Base-by-base conservation (phyloP, 257 asterid species). In the Apocynum venetum region DNA sequence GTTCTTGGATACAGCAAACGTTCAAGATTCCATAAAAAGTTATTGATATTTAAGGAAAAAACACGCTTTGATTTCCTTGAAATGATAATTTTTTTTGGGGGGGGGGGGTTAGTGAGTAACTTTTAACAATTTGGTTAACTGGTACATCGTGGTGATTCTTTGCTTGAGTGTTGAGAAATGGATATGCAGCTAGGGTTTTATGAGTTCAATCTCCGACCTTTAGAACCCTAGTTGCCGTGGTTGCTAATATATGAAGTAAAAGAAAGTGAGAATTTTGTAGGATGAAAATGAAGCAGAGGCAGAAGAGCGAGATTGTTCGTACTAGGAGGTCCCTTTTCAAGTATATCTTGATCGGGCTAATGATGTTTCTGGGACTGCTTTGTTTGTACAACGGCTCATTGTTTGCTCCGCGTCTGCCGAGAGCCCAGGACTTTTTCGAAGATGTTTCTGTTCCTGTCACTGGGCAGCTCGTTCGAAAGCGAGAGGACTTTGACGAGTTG, bases 371-470 rank as follows among this genome's bases (percentile, higher is more conserved):
- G 69, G 97, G 92, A 76, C 71, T 94, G 82, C 79, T 89, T 74
- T 92, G 97, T 80, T 80, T 94, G 72, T 90, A 89, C 79, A 85
- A 79, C 61, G 94, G 88, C 70, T 82, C 86, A 1, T 70, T 82
- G 67, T 86, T 89, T 51, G 92, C 90, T 82, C 82, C 89, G 25
- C 88, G 86, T 12, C 82, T 92, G 81, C 92, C 97, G 4, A 83
- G 86, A 31, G 90, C 82, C 4, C 91, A 88, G 48, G 97, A 84
- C 4, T 76, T 55, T 52, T 20, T 48, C 40, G 90, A 87, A 2
- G 93, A 82, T 71, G 96, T 84, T 60, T 79, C 83, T 72, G 97
- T 88, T 82, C 91, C 92, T 8, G 84, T 87, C 52, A 66, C 87
- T 63, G 90, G 89, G 2, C 77, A 84, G 65, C 80, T 84, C 17